These are phyloP conservation scores for Martensiomyces pterosporus DNA, from an alignment of 192 early-diverging fungal species.

Conservation along the genomic window DNA sequence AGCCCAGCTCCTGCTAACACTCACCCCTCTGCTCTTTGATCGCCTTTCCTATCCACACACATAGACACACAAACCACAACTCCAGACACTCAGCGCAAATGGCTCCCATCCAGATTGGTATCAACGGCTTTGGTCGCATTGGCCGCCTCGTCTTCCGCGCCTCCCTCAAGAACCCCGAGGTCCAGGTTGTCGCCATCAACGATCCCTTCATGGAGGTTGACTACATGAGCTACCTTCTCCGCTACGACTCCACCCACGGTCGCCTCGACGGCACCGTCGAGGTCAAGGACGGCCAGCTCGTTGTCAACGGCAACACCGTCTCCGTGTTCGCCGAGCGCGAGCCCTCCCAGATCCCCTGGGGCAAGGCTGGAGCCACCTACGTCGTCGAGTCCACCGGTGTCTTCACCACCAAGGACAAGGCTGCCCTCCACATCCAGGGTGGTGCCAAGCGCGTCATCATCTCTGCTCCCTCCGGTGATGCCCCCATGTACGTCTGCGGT, in stretches of 20 bases:
- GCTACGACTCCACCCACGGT: conserved; percentile 99
- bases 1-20: no score
- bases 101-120: conserved; percentile 52
- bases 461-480: conserved; percentile 92
- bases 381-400: conserved; percentile 99
- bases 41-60: no score
- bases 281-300: conserved; percentile 78
- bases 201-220: conserved; percentile 95
- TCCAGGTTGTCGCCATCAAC: conserved; percentile 88
- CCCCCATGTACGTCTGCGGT: conserved; percentile 97
- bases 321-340: conserved; percentile 68
- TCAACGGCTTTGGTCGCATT: conserved; percentile 92
- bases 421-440: conserved; percentile 77
- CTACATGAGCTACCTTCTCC: conserved; percentile 97
- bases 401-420: conserved; percentile 91
- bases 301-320: conserved; percentile 83
- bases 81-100: no score
- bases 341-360: conserved; percentile 91
- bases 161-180: conserved; percentile 62
- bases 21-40: background rate
- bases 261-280: conserved; percentile 81
- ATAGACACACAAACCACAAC: no score
- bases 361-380: conserved; percentile 73
- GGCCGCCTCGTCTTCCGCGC: conserved; percentile 96
- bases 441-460: conserved; percentile 99